Evolutionary conservation across 169 alveolate genomes (phyloP).

Genomic region (Cryptosporidium xiaoi): DNA sequence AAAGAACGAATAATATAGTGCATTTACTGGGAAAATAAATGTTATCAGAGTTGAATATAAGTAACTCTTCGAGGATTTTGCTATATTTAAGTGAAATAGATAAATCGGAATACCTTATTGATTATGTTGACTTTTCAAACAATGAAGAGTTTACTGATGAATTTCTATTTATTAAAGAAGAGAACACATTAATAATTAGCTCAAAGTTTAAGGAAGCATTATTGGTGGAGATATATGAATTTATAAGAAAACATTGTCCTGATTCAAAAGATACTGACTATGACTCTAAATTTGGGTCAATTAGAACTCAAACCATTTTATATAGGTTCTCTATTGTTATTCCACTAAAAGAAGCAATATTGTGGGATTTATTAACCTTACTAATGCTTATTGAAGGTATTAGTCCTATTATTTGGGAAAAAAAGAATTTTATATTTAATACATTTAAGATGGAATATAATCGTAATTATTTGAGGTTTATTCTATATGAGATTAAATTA

Average conservation of each 20-base stretch:
- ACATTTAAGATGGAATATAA: not conserved
- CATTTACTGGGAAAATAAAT: no score
- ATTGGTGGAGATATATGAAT: conserved; percentile 24
- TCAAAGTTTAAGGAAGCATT: conserved; percentile 5
- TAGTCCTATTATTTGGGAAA: conserved; percentile 51
- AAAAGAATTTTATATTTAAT: conserved; percentile 7
- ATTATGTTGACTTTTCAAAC: not conserved
- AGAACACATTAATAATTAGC: conserved; percentile 15
- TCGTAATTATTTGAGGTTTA: not conserved
- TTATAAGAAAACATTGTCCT: not conserved
- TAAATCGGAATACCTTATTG: not conserved
- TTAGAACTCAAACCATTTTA: not conserved
- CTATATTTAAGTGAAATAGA: no score
- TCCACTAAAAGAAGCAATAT: conserved; percentile 1
- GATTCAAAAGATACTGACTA: not conserved
- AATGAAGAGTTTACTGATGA: conserved; percentile 1
- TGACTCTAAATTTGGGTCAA: no score
- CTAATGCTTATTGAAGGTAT: conserved; percentile 35
- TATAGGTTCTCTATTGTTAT: not conserved
- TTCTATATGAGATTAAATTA: conserved; percentile 12
- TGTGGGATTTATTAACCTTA: conserved; percentile 59
- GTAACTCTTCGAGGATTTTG: no score
- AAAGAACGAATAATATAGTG: no score
- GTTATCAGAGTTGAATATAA: no score
- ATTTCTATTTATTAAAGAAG: conserved; percentile 8